A percentile compares a stretch with the other conserved stretches of the same genome.
These are phyloP conservation scores for Dictyostelium capitatum DNA, from an alignment of 78 protist genomes.

Conservation along the genomic window DNA sequence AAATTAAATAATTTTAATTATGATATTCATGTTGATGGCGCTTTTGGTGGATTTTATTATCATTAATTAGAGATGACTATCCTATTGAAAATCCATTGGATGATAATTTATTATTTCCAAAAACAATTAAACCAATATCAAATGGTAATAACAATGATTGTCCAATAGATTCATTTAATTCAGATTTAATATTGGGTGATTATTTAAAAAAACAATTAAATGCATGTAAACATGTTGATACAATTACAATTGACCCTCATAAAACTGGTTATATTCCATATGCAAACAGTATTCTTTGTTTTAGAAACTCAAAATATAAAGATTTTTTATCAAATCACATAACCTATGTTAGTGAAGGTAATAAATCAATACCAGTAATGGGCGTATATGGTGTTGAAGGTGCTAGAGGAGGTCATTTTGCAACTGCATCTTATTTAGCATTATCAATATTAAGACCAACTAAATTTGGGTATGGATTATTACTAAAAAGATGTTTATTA, in stretches of 20 bases:
- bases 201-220: background rate
- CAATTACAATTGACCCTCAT: background rate
- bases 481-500: background rate
- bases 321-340: background rate
- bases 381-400: background rate
- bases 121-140: background rate
- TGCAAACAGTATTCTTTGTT: background rate
- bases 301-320: background rate
- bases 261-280: constrained; percentile 9
- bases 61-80: background rate
- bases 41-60: background rate
- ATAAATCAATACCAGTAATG: background rate
- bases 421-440: background rate
- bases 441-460: background rate
- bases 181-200: background rate
- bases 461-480: background rate
- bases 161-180: background rate
- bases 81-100: too few species aligned
- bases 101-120: background rate
- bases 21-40: constrained; percentile 3
- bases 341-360: background rate
- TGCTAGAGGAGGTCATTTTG: background rate
- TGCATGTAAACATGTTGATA: background rate
- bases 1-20: background rate
- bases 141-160: background rate